Conservation (phyloP, 768 basidiomycete genomes). For the Lactarius hatsudake region DNA sequence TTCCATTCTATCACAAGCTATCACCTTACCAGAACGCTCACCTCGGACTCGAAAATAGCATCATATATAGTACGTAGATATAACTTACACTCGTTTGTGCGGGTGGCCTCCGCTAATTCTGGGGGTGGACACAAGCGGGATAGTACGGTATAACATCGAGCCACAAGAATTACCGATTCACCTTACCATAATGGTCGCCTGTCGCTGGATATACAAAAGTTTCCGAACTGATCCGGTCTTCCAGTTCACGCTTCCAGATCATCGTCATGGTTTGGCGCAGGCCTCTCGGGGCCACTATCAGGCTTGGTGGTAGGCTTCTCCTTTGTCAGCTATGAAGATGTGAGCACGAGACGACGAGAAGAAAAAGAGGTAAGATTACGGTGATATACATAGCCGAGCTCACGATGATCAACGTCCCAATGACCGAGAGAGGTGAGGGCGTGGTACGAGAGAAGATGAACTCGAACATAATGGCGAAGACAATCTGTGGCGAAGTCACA, state of each 20-base stretch:
- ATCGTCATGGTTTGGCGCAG: neutral
- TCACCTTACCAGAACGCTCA: no score
- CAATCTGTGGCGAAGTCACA: conserved; percentile 41
- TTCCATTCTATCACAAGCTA: no score
- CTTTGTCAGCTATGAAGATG: conserved; percentile 29
- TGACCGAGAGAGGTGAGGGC: conserved; percentile 56
- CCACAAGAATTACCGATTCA: neutral
- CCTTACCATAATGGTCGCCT: neutral
- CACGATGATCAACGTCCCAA: conserved; percentile 66
- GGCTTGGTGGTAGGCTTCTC: conserved; percentile 12
- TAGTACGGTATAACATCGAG: neutral
- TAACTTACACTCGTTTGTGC: neutral
- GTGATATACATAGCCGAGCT: conserved; percentile 61
- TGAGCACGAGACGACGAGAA: neutral
- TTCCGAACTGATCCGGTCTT: neutral
- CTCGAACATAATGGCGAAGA: conserved; percentile 67
- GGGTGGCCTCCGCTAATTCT: neutral
- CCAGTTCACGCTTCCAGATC: neutral
- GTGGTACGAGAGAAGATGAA: conserved; percentile 57
- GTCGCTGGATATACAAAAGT: neutral
- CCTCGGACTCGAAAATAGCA: no score
- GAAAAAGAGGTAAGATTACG: conserved; percentile 36
- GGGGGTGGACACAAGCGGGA: neutral
- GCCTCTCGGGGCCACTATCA: neutral
- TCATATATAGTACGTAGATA: neutral